These are phyloP conservation scores for Boletus insuetus DNA, from an alignment of 768 basidiomycete genomes.

Conservation along the genomic window DNA sequence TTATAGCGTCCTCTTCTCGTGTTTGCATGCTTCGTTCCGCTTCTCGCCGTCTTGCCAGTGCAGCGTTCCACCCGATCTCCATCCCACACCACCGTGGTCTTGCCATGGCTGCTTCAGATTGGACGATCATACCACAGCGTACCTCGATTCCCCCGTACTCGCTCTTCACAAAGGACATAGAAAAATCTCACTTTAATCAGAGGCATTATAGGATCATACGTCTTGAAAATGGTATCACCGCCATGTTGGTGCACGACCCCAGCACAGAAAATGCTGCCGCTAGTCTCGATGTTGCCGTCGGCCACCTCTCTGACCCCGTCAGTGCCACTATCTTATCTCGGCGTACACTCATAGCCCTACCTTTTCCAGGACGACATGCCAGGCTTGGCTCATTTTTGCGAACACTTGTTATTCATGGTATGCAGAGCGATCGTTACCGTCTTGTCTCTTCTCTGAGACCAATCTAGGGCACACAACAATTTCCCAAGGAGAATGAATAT, in stretches of 20 bases:
- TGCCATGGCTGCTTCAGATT: slow-evolving; percentile 24
- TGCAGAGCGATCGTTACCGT: slow-evolving; percentile 19
- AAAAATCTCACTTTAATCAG: slow-evolving; percentile 75
- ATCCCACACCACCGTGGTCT: slow-evolving; percentile 10
- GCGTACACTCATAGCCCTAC: neutral
- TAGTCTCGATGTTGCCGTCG: slow-evolving; percentile 91
- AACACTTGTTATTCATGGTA: slow-evolving; percentile 96
- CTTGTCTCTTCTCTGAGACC: neutral
- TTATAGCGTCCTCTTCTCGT: neutral
- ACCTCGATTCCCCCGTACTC: slow-evolving; percentile 42
- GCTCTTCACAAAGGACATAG: slow-evolving; percentile 57
- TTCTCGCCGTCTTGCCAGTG: slow-evolving; percentile 12
- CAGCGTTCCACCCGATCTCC: neutral
- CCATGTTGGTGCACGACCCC: slow-evolving; percentile 76
- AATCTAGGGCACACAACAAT: slow-evolving; percentile 72
- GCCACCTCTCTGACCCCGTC: slow-evolving; percentile 91
- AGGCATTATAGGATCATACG: slow-evolving; percentile 77
- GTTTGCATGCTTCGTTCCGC: slow-evolving; percentile 12
- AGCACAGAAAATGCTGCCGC: slow-evolving; percentile 94
- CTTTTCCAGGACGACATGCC: slow-evolving; percentile 74
- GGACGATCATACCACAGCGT: slow-evolving; percentile 15
- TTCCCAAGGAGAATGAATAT: slow-evolving; percentile 93
- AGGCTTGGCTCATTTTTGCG: slow-evolving; percentile 92
- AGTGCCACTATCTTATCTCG: slow-evolving; percentile 28
- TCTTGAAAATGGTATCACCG: slow-evolving; percentile 89